Evolutionary conservation across 2,329 filamentous ascomycete genomes (phyloP), one percentile per base, ranked within the genome.

Genomic region (Parastagonospora avenae): DNA sequence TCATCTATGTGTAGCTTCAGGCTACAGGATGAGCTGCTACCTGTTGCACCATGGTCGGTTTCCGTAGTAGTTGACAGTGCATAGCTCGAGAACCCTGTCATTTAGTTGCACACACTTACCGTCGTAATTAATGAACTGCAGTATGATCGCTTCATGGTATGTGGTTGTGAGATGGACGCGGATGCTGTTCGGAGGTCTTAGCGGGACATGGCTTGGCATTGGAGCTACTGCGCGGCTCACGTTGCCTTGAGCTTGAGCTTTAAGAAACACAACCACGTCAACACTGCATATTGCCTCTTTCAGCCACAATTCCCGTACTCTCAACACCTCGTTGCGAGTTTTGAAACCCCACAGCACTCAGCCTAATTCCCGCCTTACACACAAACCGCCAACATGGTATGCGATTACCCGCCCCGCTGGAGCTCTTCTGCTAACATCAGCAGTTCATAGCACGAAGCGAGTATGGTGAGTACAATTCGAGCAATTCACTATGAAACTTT

Each of bases 391-490:
- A 70, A 55, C 42, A 73, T 74, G 70, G 70, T 74, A 68, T 54
- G 59, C 56, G 51, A 42, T 42, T 37, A 46, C 37, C 48, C 24
- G 46, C 61, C 59, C 64, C 62, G 49, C 63, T 52, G 48, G 60
- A 70, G 68, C 67, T 70, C 60, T 54, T 47, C 52, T 64, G 59
- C 70, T 72, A 59, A 72, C 49, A 32, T 44, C 45, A 45, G 47
- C 62, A 71, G 94, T 99, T 99, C 86, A 97, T 99, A 85, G 92
- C 94, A 85, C 91, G 94, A 82, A 97, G 93, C 76, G 94, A 99
- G 93, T 99, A 99, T 82, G 94, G 93, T 94, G 84, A 82, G 88
- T 50, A 49, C 8, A 41, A 11, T 7, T 72, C 1, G 19, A 24
- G 19, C 36, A 24, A 2, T 36, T 6, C 4, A 24, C 43, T 46